Evolutionary conservation across 169 alveolate species (phyloP), one percentile per base, ranked within the genome.

Genomic region (Blepharisma undulans): DNA sequence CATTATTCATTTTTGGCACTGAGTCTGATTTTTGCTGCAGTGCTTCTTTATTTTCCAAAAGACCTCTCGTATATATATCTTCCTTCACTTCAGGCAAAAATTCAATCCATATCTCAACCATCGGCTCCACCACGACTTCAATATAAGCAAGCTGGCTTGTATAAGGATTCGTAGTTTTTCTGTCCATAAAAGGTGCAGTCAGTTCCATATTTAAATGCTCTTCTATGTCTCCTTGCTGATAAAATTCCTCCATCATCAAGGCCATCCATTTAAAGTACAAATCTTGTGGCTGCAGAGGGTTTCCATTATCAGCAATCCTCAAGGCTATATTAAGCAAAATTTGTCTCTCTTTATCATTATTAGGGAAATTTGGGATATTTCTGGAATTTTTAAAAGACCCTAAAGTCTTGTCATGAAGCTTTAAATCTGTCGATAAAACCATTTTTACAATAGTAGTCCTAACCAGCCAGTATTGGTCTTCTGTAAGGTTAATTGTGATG

Each of bases 401-500:
- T 21, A 91, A 74, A 60, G 71, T 61, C 25, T 93, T 95, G 29
- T 90, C 92, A 66, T 95, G 97, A 74, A 91, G 18, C 22, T 88
- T 59, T 88, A 95, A 89, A 91, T 96, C 98, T 14, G 98, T 96
- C 25, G 95, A 82, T 22, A 96, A 87, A 12, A 96, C 95, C 96
- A 95, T 94, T 33, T 89, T 84, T 2, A 96, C 95, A 81, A 96
- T 96, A 72, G 89, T 92, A 74, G 92, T 85, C 92, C 98, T 88
- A 29, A 95, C 93, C 71, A 84, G 76, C 95, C 96, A 93, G 81
- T 91, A 92, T 60, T 90, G 87, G 29, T 95, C 93, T 84, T 95
- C 93, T 81, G 94, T 92, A 10, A 96, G 34, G 7, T 88, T 82
- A n/a, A 84, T 92, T 74, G 95, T 93, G n/a, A 96, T 94, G 61